Evolutionary conservation across 148 eudicot species (phyloP), one percentile per base, ranked within the genome.

Genomic region (Camellia lanceoleosa): DNA sequence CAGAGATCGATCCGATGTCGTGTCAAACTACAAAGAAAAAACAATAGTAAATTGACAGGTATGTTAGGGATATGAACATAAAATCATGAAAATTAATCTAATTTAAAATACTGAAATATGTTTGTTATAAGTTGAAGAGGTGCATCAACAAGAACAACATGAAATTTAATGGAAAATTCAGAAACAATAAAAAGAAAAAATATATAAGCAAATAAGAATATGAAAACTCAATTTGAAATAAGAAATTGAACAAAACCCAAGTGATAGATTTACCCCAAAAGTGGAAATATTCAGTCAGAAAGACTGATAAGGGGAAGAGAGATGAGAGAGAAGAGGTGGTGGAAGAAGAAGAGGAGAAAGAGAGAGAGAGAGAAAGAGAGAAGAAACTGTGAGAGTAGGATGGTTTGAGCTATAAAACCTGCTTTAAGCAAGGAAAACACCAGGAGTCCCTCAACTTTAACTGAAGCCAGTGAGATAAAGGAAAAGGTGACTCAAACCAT

Each of bases 381-480:
- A 68, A 62, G 83, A 82, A 75, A 83, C 69, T 65, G 78, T 74
- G 64, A 52, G 1, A 82, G 82, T 49, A 72, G 66, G 63, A 70
- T 71, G 42, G 77, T 30, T 74, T 56, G 81, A 82, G 88, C 79
- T 88, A 87, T 86, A 81, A 83, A 90, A 79, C 89, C 88, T 83
- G 83, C 90, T 90, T 91, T 89, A 86, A 85, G 83, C 79, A 79
- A 78, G 76, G 73, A 85, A 84, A 84, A 89, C 83, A 55, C 87
- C 84, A 82, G 85, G 89, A 87, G 76, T 86, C 80, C 81, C 80
- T 65, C 83, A 41, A 77, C 92, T 89, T 93, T 90, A 89, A 90
- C 89, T 81, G 91, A 87, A 89, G 85, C 90, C 80, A 83, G 83
- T 52, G 84, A 77, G 82, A 87, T 85, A 90, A 89, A 91, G 86